Evolutionary conservation across 2,329 filamentous ascomycete genomes (phyloP), one percentile per base, ranked within the genome.

Genomic region (Penicillium sp.): DNA sequence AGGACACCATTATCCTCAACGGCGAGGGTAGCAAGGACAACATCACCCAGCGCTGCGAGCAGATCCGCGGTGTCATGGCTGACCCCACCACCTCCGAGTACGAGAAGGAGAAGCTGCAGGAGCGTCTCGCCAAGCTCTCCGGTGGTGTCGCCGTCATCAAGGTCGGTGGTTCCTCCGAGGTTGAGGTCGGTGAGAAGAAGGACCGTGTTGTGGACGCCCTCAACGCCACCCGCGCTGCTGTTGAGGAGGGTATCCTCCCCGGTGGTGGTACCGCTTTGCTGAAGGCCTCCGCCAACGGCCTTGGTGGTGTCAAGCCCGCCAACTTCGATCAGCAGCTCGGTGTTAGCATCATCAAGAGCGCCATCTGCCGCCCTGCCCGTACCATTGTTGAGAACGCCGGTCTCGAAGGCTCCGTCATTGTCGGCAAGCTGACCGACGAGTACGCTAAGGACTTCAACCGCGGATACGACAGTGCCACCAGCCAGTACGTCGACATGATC

Each of bases 91-190:
- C 94, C 64, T 97, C 92, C 48, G 94, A 99, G 74, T 99, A 99
- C 81, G 94, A 99, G 87, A 97, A 97, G 87, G 94, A 99, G 89
- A 99, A 99, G 87, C 91, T 99, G 65, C 94, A 97, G 83, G 94
- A 99, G 84, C 94, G 94, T 81, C 90, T 99, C 61, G 94, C 94
- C 69, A 99, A 99, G 88, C 90, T 99, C 67, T 97, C 94, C 67
- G 94, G 94, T 65, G 94, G 94, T 85, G 94, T 99, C 70, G 94
- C 94, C 70, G 94, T 99, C 79, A 97, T 99, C 85, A 97, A 96
- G 86, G 94, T 99, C 63, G 94, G 94, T 71, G 94, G 94, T 77
- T 86, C 92, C 64, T 97, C 93, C 63, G 94, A 99, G 81, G 93
- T 99, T 65, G 94, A 99, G 84, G 94, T 99, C 57, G 89, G 92